Evolutionary conservation across 2,329 filamentous ascomycete genomes (phyloP).

Genomic region (Aspergillus novofumigatus): DNA sequence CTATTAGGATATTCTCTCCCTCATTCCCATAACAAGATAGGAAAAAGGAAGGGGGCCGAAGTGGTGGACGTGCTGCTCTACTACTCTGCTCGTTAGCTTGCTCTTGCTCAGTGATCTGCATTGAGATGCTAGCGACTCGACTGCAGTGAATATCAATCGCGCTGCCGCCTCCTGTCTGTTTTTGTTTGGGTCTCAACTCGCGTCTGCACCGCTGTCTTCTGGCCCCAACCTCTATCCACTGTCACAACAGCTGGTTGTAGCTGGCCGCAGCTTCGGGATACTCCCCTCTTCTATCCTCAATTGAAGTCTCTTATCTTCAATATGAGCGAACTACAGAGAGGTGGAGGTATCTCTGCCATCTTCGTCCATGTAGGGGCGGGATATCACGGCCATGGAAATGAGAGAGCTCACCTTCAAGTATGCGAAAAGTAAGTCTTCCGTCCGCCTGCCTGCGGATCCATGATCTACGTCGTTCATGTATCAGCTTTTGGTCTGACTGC

Average conservation of each 20-base stretch:
- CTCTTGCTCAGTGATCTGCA: not conserved
- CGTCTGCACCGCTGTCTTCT: not conserved
- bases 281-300: not conserved
- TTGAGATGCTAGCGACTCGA: not conserved
- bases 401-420: constrained; percentile 75
- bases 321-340: constrained; percentile 37
- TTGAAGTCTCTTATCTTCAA: constrained; percentile 1
- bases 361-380: constrained; percentile 96
- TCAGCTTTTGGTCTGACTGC: constrained; percentile 3
- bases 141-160: not conserved
- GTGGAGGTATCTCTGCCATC: constrained; percentile 63
- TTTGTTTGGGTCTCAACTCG: not conserved
- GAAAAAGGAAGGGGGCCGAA: not conserved
- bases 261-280: not conserved
- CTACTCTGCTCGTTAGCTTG: not conserved
- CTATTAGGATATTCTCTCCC: not conserved
- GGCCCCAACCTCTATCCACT: not conserved
- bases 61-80: not conserved
- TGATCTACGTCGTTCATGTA: not conserved
- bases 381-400: constrained; percentile 85
- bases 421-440: constrained; percentile 71
- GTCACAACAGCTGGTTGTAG: not conserved
- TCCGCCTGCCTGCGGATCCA: not conserved
- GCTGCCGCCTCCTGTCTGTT: not conserved
- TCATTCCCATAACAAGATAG: not conserved